A percentile compares a stretch with the other conserved stretches of the same genome.
Evolutionary conservation across 148 eudicot genomes (phyloP).

Genomic region (Rhododendron henanense): DNA sequence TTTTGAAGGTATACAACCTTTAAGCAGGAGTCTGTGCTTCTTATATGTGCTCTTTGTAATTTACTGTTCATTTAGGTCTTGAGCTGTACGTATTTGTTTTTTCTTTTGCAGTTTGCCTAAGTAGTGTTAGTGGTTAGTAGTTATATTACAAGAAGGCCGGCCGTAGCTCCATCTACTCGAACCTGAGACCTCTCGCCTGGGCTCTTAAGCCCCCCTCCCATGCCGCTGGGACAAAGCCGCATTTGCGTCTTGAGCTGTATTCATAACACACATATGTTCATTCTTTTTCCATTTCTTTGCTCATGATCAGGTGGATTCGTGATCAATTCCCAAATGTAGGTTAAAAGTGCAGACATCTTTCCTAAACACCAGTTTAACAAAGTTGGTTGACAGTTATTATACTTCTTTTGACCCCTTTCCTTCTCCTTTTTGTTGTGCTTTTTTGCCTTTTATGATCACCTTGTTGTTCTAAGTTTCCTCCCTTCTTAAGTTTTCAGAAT

Average conservation of each 20-base stretch:
- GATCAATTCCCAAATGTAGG: background rate
- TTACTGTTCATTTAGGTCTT: background rate
- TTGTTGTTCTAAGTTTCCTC: background rate
- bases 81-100: background rate
- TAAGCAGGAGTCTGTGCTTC: background rate
- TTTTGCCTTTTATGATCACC: slow-evolving; percentile 7
- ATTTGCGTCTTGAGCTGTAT: background rate
- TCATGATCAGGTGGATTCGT: background rate
- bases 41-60: background rate
- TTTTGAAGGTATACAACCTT: background rate
- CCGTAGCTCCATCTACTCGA: no score
- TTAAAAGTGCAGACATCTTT: background rate
- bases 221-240: background rate
- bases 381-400: slow-evolving; percentile 6
- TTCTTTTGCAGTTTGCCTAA: no score
- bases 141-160: no score
- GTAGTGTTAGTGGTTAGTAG: no score
- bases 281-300: background rate
- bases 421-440: background rate
- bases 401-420: slow-evolving; percentile 13
- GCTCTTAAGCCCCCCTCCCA: background rate
- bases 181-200: no score
- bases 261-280: background rate
- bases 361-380: background rate
- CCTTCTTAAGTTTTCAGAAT: slow-evolving; percentile 3